A percentile compares a stretch with the other conserved stretches of the same genome.
phyloP scores from a whole-genome alignment of 2,329 filamentous ascomycete species.

The Ceratocystis harringtonii region DNA sequence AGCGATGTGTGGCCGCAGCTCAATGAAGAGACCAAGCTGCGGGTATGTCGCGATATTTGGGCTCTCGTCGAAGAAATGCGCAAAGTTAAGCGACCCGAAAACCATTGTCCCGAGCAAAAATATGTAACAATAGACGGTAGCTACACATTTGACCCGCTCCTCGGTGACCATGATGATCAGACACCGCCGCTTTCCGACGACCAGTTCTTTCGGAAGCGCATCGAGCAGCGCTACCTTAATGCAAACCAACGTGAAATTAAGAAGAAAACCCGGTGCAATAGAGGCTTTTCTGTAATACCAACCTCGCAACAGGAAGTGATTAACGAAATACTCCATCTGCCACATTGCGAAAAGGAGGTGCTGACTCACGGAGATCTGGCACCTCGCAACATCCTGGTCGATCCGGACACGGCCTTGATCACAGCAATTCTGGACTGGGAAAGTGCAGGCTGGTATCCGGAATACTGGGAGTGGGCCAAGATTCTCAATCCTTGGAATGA shows the following conservation, averaged over 20 bases:
- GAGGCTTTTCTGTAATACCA: no score
- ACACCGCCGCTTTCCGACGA: background rate
- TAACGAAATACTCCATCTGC: background rate
- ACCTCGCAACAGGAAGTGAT: background rate
- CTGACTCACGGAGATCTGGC: constrained; percentile 26
- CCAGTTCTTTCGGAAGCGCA: background rate
- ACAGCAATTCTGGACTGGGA: constrained; percentile 47
- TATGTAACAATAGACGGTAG: constrained; percentile 7
- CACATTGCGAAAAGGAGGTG: constrained; percentile 21
- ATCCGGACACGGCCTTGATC: constrained; percentile 29
- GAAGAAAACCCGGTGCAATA: no score
- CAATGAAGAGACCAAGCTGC: background rate
- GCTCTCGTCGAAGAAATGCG: constrained; percentile 1
- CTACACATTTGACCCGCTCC: background rate
- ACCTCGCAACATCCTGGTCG: constrained; percentile 24
- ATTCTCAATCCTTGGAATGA: constrained; percentile 13
- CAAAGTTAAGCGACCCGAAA: background rate
- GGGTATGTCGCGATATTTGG: constrained; percentile 5
- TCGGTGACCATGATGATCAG: constrained; percentile 4
- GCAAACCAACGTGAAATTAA: background rate
- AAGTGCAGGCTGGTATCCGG: constrained; percentile 24
- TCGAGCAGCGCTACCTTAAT: constrained; percentile 17
- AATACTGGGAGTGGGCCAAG: constrained; percentile 25
- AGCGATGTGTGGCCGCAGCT: background rate
- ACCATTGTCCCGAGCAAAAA: constrained; percentile 7